These are phyloP conservation scores for Ascochyta viciae-villosae DNA, from an alignment of 2,329 filamentous ascomycete genomes.

Conservation along the genomic window DNA sequence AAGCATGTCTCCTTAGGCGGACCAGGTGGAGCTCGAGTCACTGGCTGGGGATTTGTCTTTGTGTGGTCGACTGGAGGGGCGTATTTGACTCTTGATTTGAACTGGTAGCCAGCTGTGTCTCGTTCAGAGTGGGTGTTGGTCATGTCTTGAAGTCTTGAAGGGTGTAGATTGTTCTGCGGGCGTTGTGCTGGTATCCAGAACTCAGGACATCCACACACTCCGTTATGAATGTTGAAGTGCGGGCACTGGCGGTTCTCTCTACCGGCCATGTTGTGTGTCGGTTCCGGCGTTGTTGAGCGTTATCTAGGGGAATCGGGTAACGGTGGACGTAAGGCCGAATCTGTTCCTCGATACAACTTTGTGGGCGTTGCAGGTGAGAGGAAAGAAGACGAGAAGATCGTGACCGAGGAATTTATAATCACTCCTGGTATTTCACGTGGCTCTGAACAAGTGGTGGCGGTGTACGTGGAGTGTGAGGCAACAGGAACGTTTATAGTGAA, in stretches of 20 bases:
- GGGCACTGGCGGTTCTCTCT: slow-evolving; percentile 10
- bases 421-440: not conserved
- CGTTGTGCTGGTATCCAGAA: slow-evolving; percentile 26
- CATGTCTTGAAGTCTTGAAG: not conserved
- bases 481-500: not conserved
- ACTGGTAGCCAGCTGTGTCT: not conserved
- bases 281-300: not conserved
- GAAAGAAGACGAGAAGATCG: not conserved
- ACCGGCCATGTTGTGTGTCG: not conserved
- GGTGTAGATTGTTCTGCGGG: not conserved
- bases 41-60: not conserved
- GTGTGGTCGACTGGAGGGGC: not conserved
- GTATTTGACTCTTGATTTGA: slow-evolving; percentile 2
- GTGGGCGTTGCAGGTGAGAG: not conserved
- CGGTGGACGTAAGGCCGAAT: not conserved
- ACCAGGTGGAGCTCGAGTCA: slow-evolving; percentile 12
- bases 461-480: not conserved
- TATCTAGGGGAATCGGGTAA: not conserved
- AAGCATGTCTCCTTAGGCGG: slow-evolving; percentile 34
- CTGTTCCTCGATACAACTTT: not conserved
- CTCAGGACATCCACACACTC: slow-evolving; percentile 36
- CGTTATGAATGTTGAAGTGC: slow-evolving; percentile 21
- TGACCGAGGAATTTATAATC: not conserved
- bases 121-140: not conserved
- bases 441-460: not conserved